Evolutionary conservation across 176 grass and related monocot species (phyloP), one percentile per base, ranked within the genome.

Genomic region (Thinopyrum elongatum): DNA sequence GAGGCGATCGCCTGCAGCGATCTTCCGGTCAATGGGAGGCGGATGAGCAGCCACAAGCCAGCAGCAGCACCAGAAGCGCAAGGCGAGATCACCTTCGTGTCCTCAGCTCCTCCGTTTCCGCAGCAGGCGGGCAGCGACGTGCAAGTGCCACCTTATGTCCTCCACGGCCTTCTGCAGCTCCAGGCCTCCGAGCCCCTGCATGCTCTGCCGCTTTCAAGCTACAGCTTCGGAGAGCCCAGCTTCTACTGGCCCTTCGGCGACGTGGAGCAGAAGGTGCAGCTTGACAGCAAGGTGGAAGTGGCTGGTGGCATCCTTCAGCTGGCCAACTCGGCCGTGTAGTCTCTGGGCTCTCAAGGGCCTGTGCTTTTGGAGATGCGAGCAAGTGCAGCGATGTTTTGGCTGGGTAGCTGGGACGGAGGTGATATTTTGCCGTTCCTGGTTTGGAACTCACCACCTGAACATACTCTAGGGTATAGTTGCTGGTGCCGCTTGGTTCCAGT

Each of bases 1-100:
- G 90, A 91, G 78, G 90, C 92, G 7, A 95, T 98, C 66, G 88
- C 88, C 21, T 75, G 26, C 36, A 84, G 72, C 2, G 92, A 98
- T 13, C 89, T 98, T 36, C 97, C 97, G 23, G 85, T 98, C 33
- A 89, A 78, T 11, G 78, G 82, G 15, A 90, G 84, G 63, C 80
- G 76, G 78, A 23, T 67, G 55, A 90, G 66, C 83, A 39, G 15
- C 36, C 21, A 81, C 80, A 77, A 60, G 19, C 65, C 81, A 79
- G 57, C 77, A 14, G 16, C 47, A 58, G 57, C 60, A 57, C 26
- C 62, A 23, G 53, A 76, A 87, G 47, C 84, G 58, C 80, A 83
- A 38, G 82, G 80, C 38, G 25, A 67, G 21, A 67, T 75, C 31
- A 34, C 39, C 59, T 14, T 78, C 26, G 58, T 12, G 47, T 23